Evolutionary conservation across 2,329 filamentous ascomycete genomes (phyloP), one percentile per base, ranked within the genome.

Genomic region (Dactylellina cionopaga): DNA sequence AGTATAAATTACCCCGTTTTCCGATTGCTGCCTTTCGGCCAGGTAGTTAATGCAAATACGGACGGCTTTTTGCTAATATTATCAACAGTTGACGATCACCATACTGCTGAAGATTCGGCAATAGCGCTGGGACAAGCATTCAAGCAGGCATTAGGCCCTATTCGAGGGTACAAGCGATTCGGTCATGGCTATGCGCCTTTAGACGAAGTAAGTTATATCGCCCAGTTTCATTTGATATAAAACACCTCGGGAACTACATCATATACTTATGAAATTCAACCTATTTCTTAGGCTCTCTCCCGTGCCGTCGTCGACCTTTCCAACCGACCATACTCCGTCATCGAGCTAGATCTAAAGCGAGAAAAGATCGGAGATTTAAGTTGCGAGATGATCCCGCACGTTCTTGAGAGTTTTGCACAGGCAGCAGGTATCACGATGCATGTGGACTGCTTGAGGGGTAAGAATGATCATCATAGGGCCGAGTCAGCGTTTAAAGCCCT

Each of bases 401-500:
- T 93, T 76, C 81, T 99, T 79, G 88, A 96, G 84, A 95, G 90
- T 83, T 99, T 97, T 82, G 93, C 94, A 41, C 91, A 96, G 83
- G 91, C 88, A 7, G 92, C 92, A 2, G 89, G 92, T 24, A 85
- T 97, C 58, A 99, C 95, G n/a, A 83, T 98, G 79, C 95, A 99
- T 83, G 92, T 99, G 69, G 92, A 97, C 82, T 96, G 92, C 81
- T 82, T 96, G 64, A 87, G 92, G 75, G 95, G 95, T 56, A 87
- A 90, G 74, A 99, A 98, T 81, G 95, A 98, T 82, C 95, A 98
- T 82, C 95, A 98, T 83, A 85, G 93, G 68, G 93, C 95, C 7
- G 95, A 98, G 86, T 95, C 91, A 80, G 95, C 94, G 13, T 97
- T 99, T 82, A 99, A 99, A 86, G 95, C 95, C 47, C 82, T 98